These are phyloP conservation scores for Ocimum tenuiflorum DNA, from an alignment of 257 asterid species.

Conservation along the genomic window DNA sequence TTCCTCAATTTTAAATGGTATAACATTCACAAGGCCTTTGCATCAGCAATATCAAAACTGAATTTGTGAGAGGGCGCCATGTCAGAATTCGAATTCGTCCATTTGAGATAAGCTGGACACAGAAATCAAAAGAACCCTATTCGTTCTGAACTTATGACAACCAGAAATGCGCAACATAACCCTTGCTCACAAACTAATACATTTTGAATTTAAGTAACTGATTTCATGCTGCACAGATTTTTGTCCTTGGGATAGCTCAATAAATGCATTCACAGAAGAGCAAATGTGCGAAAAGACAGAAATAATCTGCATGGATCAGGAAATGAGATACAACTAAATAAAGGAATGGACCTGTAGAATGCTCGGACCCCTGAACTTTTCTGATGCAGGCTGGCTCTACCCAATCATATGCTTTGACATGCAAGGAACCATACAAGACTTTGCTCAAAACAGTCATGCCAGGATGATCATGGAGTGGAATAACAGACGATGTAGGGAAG, in stretches of 20 bases:
- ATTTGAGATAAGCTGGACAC: not conserved
- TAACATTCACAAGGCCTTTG: conserved; percentile 1
- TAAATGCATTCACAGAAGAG: not conserved
- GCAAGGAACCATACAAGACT: conserved; percentile 90
- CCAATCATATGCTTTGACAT: conserved; percentile 92
- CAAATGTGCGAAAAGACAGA: not conserved
- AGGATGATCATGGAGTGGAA: conserved; percentile 96
- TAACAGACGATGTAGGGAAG: conserved; percentile 88
- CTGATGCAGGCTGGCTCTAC: conserved; percentile 69
- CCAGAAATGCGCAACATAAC: not conserved
- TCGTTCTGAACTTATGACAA: not conserved
- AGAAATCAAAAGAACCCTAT: not conserved
- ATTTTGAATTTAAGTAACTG: not conserved
- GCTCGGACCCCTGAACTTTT: conserved; percentile 40
- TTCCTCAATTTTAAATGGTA: not conserved
- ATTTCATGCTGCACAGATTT: not conserved
- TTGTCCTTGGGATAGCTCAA: not conserved
- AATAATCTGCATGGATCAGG: conserved; percentile 10
- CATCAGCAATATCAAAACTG: not conserved
- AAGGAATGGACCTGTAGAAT: conserved; percentile 54
- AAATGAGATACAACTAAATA: conserved; percentile 1
- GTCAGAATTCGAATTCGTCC: too few relatives aligned
- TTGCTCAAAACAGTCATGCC: conserved; percentile 95
- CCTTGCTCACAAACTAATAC: not conserved
- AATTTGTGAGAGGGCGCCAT: not conserved